A percentile compares a stretch with the other conserved stretches of the same genome.
phyloP scores from a whole-genome alignment of 208 protist genomes.

The Blastocrithidia nonstop region DNA sequence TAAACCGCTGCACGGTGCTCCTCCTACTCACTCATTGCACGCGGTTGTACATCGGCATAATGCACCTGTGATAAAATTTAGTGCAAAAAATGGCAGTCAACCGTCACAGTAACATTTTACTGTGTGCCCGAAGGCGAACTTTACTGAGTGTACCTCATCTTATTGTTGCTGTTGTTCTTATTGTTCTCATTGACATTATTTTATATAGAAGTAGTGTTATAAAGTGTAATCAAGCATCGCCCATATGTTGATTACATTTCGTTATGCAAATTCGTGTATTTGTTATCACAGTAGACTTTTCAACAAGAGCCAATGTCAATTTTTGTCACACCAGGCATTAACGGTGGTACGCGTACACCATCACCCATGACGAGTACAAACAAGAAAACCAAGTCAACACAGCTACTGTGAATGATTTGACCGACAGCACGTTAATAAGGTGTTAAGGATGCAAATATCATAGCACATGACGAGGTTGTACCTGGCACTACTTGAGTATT shows the following conservation, averaged over 20 bases:
- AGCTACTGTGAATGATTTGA: conserved; percentile 34
- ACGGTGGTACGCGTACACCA: conserved; percentile 45
- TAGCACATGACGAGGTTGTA: too few relatives aligned
- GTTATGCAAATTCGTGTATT: conserved; percentile 26
- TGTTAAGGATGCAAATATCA: neutral
- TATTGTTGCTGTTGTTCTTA: conserved; percentile 6
- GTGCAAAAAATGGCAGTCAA: conserved; percentile 53
- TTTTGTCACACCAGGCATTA: conserved; percentile 65
- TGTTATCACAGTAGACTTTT: conserved; percentile 66
- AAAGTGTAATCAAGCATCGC: neutral
- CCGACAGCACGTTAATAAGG: neutral
- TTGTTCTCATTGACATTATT: too few relatives aligned
- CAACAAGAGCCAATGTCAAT: conserved; percentile 77
- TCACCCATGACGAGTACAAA: conserved; percentile 82
- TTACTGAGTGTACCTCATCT: too few relatives aligned
- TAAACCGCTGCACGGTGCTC: conserved; percentile 30
- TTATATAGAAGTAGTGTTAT: too few relatives aligned
- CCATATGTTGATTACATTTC: neutral
- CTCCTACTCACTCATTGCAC: conserved; percentile 53
- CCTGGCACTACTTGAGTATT: neutral
- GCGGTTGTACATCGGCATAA: conserved; percentile 63
- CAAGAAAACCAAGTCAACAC: conserved; percentile 75
- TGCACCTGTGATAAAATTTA: conserved; percentile 46
- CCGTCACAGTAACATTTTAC: conserved; percentile 14
- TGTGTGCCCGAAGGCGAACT: too few relatives aligned